These are phyloP conservation scores for Botrytis hyacinthi DNA, from an alignment of 2,329 filamentous ascomycete genomes.

Conservation along the genomic window DNA sequence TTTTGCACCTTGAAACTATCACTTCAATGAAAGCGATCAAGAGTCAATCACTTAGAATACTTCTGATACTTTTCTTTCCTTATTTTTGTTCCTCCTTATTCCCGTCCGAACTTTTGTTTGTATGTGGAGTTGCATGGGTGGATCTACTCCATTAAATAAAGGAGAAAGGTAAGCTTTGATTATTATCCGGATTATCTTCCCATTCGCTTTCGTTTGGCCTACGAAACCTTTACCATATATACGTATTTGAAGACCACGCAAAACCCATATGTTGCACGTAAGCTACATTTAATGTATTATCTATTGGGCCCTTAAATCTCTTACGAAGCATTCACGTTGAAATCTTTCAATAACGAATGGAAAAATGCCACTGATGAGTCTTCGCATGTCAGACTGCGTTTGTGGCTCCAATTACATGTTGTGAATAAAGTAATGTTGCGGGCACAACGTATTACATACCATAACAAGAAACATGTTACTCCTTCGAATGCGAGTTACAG, in stretches of 20 bases:
- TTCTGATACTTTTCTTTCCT: neutral
- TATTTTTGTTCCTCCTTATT: neutral
- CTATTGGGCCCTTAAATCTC: neutral
- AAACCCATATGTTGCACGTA: neutral
- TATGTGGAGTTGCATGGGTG: neutral
- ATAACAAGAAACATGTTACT: neutral
- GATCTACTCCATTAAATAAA: neutral
- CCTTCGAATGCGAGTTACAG: neutral
- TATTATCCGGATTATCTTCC: neutral
- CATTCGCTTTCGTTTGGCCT: neutral
- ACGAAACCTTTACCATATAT: neutral
- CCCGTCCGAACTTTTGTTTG: neutral
- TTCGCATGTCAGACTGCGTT: neutral
- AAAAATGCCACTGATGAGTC: neutral
- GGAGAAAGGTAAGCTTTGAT: neutral
- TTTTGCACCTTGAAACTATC: accelerated
- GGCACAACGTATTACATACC: neutral
- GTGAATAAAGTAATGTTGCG: neutral
- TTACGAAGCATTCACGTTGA: neutral
- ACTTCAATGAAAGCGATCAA: too few species aligned
- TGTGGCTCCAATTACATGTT: neutral
- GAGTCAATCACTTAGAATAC: too few species aligned
- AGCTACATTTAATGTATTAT: neutral
- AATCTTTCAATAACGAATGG: neutral
- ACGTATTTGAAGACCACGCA: neutral